Base-by-base conservation (phyloP, 768 basidiomycete genomes). In the Tubosaeta brunneosetosa region DNA sequence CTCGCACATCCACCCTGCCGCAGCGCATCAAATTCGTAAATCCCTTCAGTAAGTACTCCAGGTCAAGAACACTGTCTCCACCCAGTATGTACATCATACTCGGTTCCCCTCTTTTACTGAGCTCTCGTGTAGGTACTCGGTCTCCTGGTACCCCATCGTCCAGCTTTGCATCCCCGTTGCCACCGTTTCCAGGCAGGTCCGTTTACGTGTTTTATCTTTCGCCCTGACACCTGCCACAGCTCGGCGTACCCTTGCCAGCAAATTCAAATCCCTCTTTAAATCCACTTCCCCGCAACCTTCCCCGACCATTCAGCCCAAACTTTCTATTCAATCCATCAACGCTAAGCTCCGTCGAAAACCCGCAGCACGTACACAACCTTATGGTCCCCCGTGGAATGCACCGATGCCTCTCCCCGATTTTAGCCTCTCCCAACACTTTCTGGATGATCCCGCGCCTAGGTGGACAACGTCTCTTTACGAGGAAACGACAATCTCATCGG, bases 331-430 rank as follows among this genome's bases (percentile, higher is more conserved):
- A 29, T 32, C 54, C 26, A 42, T 58, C 50, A 52, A 45, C 4
- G 44, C 59, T 9, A 62, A 50, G 34, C 57, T 62, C 31, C 57
- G 61, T 16, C 52, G 55, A 47, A 69, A 62, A 40, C 61, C 66
- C 4, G 60, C 60, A 4, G 51, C 61, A 33, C 71, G 71, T 16
- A 73, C 73, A 11, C 71, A 73, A 16, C 72, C 72, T 4, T 73
- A 73, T 25, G 66, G 69, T 11, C 64, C 70, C 33, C 72, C 72
- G 4, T 73, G 70, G 59, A 74, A 70, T 53, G 65, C 60, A 16
- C 51, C 55, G 2, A 68, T 68, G 66, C 65, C 65, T 16, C 38
- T 51, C n/a, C 44, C 34, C 12, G 58, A 63, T 16, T 38, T 25
- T 1, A 9, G 7, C 6, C 41, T 27, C 26, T 27, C 42, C 2